Base-by-base conservation (phyloP, 1,139 yeast genomes). In the Debaryomyces coudertii region DNA sequence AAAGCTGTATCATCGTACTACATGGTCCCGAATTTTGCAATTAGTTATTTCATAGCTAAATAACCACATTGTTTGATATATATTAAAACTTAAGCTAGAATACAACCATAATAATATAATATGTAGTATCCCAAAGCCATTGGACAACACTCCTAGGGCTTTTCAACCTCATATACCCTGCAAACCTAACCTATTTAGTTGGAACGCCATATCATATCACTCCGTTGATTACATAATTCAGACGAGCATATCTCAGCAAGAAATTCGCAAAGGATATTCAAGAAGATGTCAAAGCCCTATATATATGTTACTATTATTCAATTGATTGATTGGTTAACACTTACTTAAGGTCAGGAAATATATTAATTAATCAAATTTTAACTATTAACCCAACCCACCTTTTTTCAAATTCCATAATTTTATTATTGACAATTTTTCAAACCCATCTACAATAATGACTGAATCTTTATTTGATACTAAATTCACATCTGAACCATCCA, bases 391-490 rank as follows among this genome's bases (percentile, higher is more conserved):
- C 41, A 12, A 38, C 41, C 41, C 16, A 27, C 25, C 41, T 38
- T 38, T 38, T 25, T 36, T 18, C 22, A 25, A 38, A 38, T 18
- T 38, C 25, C 41, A 38, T 38, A 28, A 36, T 28, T 28, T 28
- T 18, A 29, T 22, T 22, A 35, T 35, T 11, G 15, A 24, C 38
- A 35, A 35, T 35, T 35, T 35, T 35, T 28, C 33, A 33, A 23
- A 28, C 35, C 25, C 38, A 40, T 27, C 38, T 34, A 16, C 37
- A 20, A 35, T 23, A 30, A 71, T 71, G 76, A 69, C 76, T 36
- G 76, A 71, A 62, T 70, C 76, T 23, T 68, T 71, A 55, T 71
- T 71, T 51, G 76, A 71, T 51, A 69, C 73, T 36, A 67, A 68
- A 38, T 68, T 66, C 54, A 61, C 67, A 37, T 55, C 66, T 14